Percentiles rank a stretch among this genome's conserved stretches.
Conservation (phyloP, 2,329 filamentous ascomycete species). For the Cercospora brassicicola region DNA sequence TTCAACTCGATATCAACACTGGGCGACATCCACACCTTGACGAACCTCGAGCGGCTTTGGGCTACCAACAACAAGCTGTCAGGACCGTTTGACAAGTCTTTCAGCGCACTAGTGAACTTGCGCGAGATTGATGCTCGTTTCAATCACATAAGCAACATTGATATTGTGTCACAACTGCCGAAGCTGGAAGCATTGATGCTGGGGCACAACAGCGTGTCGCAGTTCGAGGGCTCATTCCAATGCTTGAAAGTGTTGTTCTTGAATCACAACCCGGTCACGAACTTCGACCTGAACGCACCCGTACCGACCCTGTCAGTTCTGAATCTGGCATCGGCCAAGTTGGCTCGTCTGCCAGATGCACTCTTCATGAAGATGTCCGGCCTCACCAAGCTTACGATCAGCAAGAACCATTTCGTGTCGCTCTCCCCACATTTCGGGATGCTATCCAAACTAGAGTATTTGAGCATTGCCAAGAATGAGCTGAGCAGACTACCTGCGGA, state of each 20-base stretch:
- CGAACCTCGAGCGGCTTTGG: constrained; percentile 81
- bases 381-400: constrained; percentile 81
- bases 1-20: constrained; percentile 86
- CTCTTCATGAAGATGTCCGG: constrained; percentile 85
- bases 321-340: constrained; percentile 86
- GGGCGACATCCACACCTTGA: constrained; percentile 76
- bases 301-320: constrained; percentile 81
- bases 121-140: constrained; percentile 94
- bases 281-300: constrained; percentile 77
- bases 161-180: constrained; percentile 79
- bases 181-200: constrained; percentile 84
- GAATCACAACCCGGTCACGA: constrained; percentile 93
- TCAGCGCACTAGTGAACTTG: constrained; percentile 72
- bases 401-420: constrained; percentile 94
- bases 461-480: constrained; percentile 91
- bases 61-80: constrained; percentile 91
- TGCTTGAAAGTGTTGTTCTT: constrained; percentile 80
- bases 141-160: constrained; percentile 84
- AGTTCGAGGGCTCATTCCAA: constrained; percentile 85
- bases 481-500: constrained; percentile 80
- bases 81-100: constrained; percentile 67
- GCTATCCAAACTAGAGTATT: constrained; percentile 78
- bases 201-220: constrained; percentile 89
- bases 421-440: constrained; percentile 83
- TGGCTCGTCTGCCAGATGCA: constrained; percentile 82